These are phyloP conservation scores for Spatholobus suberectus DNA, from an alignment of 306 rosid species.

Conservation along the genomic window DNA sequence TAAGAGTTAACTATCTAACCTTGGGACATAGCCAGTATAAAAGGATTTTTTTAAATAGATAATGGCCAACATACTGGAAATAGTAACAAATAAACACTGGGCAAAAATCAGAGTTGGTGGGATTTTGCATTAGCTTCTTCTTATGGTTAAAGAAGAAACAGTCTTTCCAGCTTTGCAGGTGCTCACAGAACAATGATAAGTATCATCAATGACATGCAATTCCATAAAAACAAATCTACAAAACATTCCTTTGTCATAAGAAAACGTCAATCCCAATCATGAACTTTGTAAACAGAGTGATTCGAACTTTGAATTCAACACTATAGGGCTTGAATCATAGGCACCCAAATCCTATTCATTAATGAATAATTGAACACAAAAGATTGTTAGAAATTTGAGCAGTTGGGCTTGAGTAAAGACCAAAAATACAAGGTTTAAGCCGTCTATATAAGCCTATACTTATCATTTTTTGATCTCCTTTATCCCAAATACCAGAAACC, in stretches of 20 bases:
- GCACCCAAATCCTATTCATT: constrained; percentile 10
- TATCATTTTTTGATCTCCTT: background rate
- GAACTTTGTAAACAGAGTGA: background rate
- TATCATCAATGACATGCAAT: background rate
- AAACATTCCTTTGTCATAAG: background rate
- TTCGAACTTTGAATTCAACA: constrained; percentile 1
- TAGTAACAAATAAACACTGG: background rate
- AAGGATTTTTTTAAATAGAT: background rate
- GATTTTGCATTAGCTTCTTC: constrained; percentile 10
- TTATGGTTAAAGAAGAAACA: background rate
- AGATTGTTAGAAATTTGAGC: background rate
- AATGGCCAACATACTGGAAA: background rate
- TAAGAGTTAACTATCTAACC: background rate
- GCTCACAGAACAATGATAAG: constrained; percentile 8
- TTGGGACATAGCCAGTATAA: background rate
- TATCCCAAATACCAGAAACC: background rate
- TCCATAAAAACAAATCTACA: constrained; percentile 8
- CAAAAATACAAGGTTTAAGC: background rate
- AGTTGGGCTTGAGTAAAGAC: background rate
- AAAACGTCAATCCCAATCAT: background rate
- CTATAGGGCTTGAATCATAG: background rate
- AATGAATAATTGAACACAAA: background rate
- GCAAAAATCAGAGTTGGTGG: background rate
- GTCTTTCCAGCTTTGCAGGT: background rate
- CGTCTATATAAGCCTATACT: background rate